Evolutionary conservation across 768 basidiomycete genomes (phyloP), one percentile per base, ranked within the genome.

Genomic region (Rhizopogon roseolus): DNA sequence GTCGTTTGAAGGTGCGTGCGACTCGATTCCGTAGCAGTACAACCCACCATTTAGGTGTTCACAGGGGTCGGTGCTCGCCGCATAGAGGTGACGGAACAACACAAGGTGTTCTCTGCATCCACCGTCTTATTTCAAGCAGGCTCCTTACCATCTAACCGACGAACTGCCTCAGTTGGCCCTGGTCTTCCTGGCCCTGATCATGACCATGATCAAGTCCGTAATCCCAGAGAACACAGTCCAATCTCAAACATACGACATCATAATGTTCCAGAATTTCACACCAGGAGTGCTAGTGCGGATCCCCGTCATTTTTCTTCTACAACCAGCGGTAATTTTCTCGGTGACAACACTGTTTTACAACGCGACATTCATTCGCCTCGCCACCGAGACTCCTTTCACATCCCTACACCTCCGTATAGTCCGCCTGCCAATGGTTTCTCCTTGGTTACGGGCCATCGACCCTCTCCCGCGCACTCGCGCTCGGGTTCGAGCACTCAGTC

Each of bases 1-100:
- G 41, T 93, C 88, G 86, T 86, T 90, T 11, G 96, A 98, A 78
- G 92, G 96, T 93, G 52, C 46, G 81, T 68, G 9, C 28, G n/a
- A 50, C 78, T 65, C 27, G 34, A 36, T 53, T 53, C 53, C 10
- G 43, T 27, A 36, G 19, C 16, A 36, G 14, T 3, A 1, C 16
- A 2, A 16, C 19, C 9, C 1, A 22, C 10, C 14, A 5, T 48
- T 22, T 14, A 14, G 19, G 17, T 32, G 6, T 11, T 41, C 13
- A 25, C 62, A 74, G 82, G 79, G 14, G 77, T 89, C 50, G 92
- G 90, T 49, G 76, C 85, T 8, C 79, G 86, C 14, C 78, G 88
- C 37, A 70, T 86, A 56, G 90, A 96, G 29, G 74, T 91, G 13
- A 78, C 74, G 27, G 93, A 96, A 64, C 85, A 88, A 53, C 84